Evolutionary conservation across 257 asterid species (phyloP).

Genomic region (Mentha longifolia): DNA sequence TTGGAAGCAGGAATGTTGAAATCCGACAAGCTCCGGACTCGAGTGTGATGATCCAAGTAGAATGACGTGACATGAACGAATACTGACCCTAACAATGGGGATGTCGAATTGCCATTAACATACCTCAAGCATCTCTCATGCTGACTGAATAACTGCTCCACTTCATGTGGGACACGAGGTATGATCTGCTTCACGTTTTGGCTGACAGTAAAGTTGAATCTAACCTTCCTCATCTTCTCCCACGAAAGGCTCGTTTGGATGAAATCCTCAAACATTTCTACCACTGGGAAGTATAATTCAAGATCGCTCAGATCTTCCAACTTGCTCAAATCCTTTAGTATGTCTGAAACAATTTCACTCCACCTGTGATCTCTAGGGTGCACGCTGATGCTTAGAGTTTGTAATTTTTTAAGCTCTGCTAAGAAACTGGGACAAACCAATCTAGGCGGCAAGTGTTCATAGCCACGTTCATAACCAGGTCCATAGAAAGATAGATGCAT

Average conservation of each 20-base stretch:
- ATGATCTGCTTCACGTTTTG: conserved; percentile 38
- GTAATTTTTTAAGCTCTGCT: conserved; percentile 32
- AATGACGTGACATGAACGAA: conserved; percentile 29
- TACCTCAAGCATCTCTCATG: conserved; percentile 35
- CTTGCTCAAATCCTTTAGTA: conserved; percentile 17
- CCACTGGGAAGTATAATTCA: conserved; percentile 39
- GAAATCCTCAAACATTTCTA: conserved; percentile 26
- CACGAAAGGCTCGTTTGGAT: conserved; percentile 24
- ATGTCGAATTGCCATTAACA: conserved; percentile 29
- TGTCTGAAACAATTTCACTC: conserved; percentile 16
- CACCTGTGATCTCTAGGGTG: conserved; percentile 44
- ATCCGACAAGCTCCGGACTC: conserved; percentile 33
- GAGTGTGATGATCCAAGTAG: conserved; percentile 41
- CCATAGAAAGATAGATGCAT: conserved; percentile 40
- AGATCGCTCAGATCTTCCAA: conserved; percentile 30
- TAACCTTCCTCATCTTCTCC: conserved; percentile 1
- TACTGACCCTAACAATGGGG: conserved; percentile 4
- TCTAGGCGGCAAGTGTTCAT: conserved; percentile 8
- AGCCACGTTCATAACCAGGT: conserved; percentile 36
- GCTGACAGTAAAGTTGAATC: conserved; percentile 36
- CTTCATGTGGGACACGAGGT: conserved; percentile 37
- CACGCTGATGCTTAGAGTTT: conserved; percentile 34
- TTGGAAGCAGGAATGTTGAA: conserved; percentile 22
- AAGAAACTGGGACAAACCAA: conserved; percentile 28
- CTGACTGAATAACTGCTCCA: no score